Evolutionary conservation across 352 stramenopile genomes (phyloP), one percentile per base, ranked within the genome.

Genomic region (Globisporangium sylvaticum): DNA sequence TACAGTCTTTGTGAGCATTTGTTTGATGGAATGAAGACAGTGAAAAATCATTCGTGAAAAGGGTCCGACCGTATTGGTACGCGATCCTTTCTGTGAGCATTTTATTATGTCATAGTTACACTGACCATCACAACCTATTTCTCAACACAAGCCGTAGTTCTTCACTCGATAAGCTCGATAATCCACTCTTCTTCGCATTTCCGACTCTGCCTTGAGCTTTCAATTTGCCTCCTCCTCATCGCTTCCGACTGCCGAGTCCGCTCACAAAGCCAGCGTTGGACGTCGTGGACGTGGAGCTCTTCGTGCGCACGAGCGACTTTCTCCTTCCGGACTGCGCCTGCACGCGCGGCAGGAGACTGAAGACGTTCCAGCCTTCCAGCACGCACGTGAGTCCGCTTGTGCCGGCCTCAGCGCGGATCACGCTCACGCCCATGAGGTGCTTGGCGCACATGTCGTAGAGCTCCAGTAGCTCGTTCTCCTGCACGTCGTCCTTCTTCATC

Each of bases 71-170:
- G 77, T 85, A 73, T 83, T 80, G 77, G 77, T 71, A 44, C 71
- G 73, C 72, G 61, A 65, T 70, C 62, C 71, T 56, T 85, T 85
- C 71, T 79, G 71, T 85, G 77, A 85, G 75, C 75, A 78, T 56
- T n/a, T 75, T 78, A 69, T 77, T 83, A 80, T 87, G 79, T 87
- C 79, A 87, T 87, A 87, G 79, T 87, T 87, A 87, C 79, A 87
- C 79, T 87, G 79, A 87, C 79, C 79, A 87, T 87, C 70, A 62
- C 65, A 68, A 68, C n/a, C n/a, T 55, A n/a, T 1, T 22, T 42
- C 8, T 22, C 42, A 48, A 9, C 42, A 20, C 15, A 6, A 14
- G n/a, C 46, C 3, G 20, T 18, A 8, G n/a, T 18, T 29, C 9
- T 29, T 1, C 48, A 55, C 22, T 14, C n/a, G n/a, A 55, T 55